Percentiles rank a stretch among this genome's conserved stretches.
Evolutionary conservation across 139 green algal species (phyloP).

Genomic region (Micromonas commoda): DNA sequence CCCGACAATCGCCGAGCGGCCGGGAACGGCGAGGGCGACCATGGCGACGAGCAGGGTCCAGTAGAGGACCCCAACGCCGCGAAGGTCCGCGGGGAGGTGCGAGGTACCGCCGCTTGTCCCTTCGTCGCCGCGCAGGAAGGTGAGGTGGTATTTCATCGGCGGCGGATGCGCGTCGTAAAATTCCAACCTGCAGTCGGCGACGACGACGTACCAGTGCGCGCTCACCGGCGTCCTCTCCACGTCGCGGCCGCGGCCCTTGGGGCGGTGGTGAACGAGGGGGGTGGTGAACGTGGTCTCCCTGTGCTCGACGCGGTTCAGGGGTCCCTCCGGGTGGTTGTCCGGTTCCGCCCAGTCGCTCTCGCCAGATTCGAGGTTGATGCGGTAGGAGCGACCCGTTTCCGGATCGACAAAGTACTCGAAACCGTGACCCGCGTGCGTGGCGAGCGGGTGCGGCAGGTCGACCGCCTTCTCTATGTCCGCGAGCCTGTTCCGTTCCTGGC

Average conservation of each 20-base stretch:
- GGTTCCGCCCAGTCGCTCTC: constrained; percentile 6
- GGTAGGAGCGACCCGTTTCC: constrained; percentile 1
- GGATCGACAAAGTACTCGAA: constrained; percentile 20
- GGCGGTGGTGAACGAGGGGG: too few species aligned
- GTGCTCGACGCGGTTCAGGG: background rate
- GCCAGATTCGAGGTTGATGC: background rate
- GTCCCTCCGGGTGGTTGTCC: background rate
- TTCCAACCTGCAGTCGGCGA: constrained; percentile 25
- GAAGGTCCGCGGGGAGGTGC: constrained; percentile 4
- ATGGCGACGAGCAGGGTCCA: background rate
- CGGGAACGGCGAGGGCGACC: constrained; percentile 6
- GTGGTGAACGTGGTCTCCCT: background rate
- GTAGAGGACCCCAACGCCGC: background rate
- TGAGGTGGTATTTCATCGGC: constrained; percentile 18
- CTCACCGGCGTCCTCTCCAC: background rate
- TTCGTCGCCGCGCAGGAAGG: constrained; percentile 1
- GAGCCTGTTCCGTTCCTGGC: background rate
- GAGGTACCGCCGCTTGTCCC: too few species aligned
- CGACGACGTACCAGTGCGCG: constrained; percentile 14
- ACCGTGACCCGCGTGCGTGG: constrained; percentile 15
- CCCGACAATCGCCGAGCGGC: background rate
- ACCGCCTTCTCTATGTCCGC: background rate
- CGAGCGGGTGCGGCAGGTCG: constrained; percentile 14
- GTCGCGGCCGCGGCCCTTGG: background rate
- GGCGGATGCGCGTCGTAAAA: constrained; percentile 25